phyloP scores from a whole-genome alignment of 805 yeast species.

The Ogataea allantospora region DNA sequence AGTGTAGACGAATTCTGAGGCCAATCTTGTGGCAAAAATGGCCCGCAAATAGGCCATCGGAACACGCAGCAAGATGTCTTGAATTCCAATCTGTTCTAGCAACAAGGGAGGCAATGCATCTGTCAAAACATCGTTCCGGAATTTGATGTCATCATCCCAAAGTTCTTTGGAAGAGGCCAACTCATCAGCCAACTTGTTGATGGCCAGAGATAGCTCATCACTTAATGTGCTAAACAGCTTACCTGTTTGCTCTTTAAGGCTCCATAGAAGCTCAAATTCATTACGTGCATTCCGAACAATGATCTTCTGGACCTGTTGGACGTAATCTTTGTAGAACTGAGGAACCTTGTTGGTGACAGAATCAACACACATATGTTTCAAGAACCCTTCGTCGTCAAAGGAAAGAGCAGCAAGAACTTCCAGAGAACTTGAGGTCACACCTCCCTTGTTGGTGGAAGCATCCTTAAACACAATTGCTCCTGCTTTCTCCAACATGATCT shows the following conservation, averaged over 20 bases:
- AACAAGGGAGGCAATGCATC: conserved; percentile 79
- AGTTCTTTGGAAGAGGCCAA: conserved; percentile 75
- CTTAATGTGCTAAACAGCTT: conserved; percentile 66
- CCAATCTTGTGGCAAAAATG: conserved; percentile 80
- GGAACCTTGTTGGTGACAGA: conserved; percentile 56
- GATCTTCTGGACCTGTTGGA: conserved; percentile 73
- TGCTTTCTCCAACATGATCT: conserved; percentile 77
- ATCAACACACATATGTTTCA: conserved; percentile 73
- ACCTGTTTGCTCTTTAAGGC: conserved; percentile 62
- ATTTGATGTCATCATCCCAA: conserved; percentile 75
- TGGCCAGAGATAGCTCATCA: conserved; percentile 79
- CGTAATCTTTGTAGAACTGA: conserved; percentile 77
- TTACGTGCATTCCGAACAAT: conserved; percentile 74
- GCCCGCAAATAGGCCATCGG: conserved; percentile 89
- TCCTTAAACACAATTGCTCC: conserved; percentile 90
- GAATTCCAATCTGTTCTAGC: conserved; percentile 62
- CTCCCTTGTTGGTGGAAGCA: conserved; percentile 97
- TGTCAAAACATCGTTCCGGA: conserved; percentile 73
- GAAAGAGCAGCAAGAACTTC: conserved; percentile 95
- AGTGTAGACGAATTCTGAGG: conserved; percentile 80
- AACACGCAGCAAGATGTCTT: conserved; percentile 66
- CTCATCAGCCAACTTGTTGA: conserved; percentile 83
- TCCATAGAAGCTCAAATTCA: conserved; percentile 89
- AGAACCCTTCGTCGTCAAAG: conserved; percentile 80
- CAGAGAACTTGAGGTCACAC: conserved; percentile 94